Conservation (phyloP, 805 yeast species). For the Starmerella floricola region DNA sequence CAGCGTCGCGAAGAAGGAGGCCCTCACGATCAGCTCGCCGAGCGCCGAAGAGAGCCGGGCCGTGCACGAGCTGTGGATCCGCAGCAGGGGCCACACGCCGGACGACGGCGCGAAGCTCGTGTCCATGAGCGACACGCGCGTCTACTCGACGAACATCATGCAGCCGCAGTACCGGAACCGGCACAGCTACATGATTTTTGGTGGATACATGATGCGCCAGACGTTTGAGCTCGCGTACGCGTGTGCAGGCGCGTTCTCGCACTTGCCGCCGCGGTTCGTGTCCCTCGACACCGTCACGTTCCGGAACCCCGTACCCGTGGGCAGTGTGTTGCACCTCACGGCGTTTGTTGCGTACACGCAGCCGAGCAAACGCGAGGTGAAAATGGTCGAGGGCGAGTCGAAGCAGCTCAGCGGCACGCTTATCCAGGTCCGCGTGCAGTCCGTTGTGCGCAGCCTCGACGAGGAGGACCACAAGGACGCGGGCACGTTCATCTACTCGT, state of each 20-base stretch:
- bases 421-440: slow-evolving; percentile 80
- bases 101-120: slow-evolving; percentile 39
- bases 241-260: slow-evolving; percentile 78
- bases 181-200: slow-evolving; percentile 88
- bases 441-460: slow-evolving; percentile 59
- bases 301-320: slow-evolving; percentile 92
- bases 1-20: slow-evolving; percentile 53
- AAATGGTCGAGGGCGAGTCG: slow-evolving; percentile 31
- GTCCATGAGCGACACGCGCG: slow-evolving; percentile 59
- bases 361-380: slow-evolving; percentile 32
- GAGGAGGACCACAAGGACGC: slow-evolving; percentile 52
- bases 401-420: slow-evolving; percentile 46
- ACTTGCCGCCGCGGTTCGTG: slow-evolving; percentile 76
- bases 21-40: slow-evolving; percentile 60
- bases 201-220: slow-evolving; percentile 86
- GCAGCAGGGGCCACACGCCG: neutral
- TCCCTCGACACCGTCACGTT: slow-evolving; percentile 85
- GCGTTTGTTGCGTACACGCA: slow-evolving; percentile 82
- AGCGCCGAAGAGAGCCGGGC: slow-evolving; percentile 55
- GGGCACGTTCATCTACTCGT: slow-evolving; percentile 81
- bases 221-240: slow-evolving; percentile 90
- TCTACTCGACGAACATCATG: slow-evolving; percentile 73
- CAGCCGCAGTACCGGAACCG: slow-evolving; percentile 95
- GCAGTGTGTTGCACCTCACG: slow-evolving; percentile 70
- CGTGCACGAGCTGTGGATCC: slow-evolving; percentile 62